phyloP scores from a whole-genome alignment of 2,329 filamentous ascomycete genomes.

The Cyphellophora attinorum region DNA sequence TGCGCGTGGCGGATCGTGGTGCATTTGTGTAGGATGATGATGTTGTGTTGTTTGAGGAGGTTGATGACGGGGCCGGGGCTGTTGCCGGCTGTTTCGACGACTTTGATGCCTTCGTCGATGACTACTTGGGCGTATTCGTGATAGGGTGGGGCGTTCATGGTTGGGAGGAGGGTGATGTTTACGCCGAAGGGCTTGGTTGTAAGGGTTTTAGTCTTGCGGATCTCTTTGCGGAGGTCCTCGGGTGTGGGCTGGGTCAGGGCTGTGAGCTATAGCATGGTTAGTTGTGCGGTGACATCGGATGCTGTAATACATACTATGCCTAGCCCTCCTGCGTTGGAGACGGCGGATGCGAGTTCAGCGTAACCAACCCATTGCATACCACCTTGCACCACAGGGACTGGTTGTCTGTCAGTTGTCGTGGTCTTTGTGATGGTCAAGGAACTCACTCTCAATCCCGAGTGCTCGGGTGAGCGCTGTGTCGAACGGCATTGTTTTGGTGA shows the following conservation, averaged over 20 bases:
- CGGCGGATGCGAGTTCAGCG: slow-evolving; percentile 43
- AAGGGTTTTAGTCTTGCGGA: slow-evolving; percentile 71
- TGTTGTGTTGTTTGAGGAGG: slow-evolving; percentile 70
- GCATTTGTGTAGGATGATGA: slow-evolving; percentile 89
- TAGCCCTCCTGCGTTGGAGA: slow-evolving; percentile 42
- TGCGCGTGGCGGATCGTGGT: slow-evolving; percentile 90
- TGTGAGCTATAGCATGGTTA: slow-evolving; percentile 37
- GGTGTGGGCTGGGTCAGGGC: slow-evolving; percentile 82
- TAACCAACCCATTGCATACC: slow-evolving; percentile 50
- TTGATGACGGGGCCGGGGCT: slow-evolving; percentile 82
- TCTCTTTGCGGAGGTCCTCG: slow-evolving; percentile 86
- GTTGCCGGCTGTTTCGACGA: slow-evolving; percentile 91
- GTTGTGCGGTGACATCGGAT: too few species aligned
- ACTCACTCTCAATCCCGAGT: slow-evolving; percentile 41
- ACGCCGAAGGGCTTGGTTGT: slow-evolving; percentile 63
- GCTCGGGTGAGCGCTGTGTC: slow-evolving; percentile 54
- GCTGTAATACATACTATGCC: slow-evolving; percentile 35
- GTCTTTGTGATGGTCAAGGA: background rate
- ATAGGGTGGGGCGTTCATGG: slow-evolving; percentile 86
- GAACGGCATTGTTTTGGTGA: slow-evolving; percentile 47
- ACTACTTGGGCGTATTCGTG: slow-evolving; percentile 81
- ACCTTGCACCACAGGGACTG: slow-evolving; percentile 41
- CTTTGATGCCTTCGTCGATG: slow-evolving; percentile 82
- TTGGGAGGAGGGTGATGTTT: slow-evolving; percentile 87
- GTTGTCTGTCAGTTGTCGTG: background rate